Evolutionary conservation across 2,329 filamentous ascomycete genomes (phyloP), one percentile per base, ranked within the genome.

Genomic region (Fusarium heterosporum): DNA sequence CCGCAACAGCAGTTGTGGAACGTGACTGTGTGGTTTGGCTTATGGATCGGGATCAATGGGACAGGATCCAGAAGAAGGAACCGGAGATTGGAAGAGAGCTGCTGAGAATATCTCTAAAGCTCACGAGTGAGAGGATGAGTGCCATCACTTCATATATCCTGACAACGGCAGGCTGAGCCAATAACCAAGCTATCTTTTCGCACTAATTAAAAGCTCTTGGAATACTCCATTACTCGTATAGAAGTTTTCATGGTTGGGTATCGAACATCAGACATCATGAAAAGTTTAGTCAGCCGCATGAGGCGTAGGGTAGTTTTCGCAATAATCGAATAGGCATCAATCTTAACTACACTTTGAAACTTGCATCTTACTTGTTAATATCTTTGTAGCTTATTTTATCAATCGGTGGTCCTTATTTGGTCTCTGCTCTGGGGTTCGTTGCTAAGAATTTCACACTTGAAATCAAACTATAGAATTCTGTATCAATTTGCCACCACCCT

Each of bases 121-220:
- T 99, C 76, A 98, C 95, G 40, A 96, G 91, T 56, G 96, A 99
- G 84, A 85, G 96, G 70, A 97, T 98, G 93, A 84, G 80, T 64
- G 85, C 87, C 8, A 89, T 90, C 71, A 90, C 88, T 8, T 83
- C 81, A 45, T 84, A 85, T 55, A 83, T 84, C 28, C 63, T 85
- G 70, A 84, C 82, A 11, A 82, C 82, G 73, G 83, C 82, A 41
- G 82, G 81, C 36, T 85, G 65, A 49, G 29, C 28, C 28, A 41
- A 34, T 16, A 14, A 36, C 34, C 61, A 46, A 14, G 11, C 13
- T 22, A 38, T 19, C 49, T 53, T 47, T 38, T 34, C 38, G 19
- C 17, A 40, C 19, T 19, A 59, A 46, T 52, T 46, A 46, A 55
- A 47, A 53, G 25, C 14, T 40, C 12, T 64, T 55, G 19, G 32